Conservation (phyloP, 495 filamentous ascomycete genomes). For the Podospora conica region DNA sequence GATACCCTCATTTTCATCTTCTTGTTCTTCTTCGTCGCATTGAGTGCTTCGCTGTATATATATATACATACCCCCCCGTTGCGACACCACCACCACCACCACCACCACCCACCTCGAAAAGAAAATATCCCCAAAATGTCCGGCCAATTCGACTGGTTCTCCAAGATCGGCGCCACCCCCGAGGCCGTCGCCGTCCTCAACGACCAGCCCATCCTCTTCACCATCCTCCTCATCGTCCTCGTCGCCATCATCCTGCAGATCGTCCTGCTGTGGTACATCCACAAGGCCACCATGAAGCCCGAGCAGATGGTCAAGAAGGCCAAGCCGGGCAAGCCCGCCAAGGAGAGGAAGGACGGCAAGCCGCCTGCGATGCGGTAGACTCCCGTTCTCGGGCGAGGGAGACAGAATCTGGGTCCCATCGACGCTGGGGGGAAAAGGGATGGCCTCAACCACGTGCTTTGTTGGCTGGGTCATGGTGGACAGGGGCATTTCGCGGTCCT, state of each 20-base stretch:
- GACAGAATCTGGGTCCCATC: neutral
- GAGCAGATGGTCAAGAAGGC: constrained; percentile 42
- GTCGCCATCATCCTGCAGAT: constrained; percentile 36
- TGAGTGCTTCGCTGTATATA: neutral
- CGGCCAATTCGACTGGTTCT: constrained; percentile 47
- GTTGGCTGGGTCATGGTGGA: neutral
- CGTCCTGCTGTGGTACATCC: constrained; percentile 45
- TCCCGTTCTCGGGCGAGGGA: neutral
- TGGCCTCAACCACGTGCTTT: neutral
- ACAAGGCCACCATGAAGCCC: constrained; percentile 46
- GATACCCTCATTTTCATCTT: constrained; percentile 8
- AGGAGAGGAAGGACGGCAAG: neutral
- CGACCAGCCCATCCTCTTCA: constrained; percentile 48
- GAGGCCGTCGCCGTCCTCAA: constrained; percentile 46
- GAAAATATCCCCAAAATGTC: constrained; percentile 20
- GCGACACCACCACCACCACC: neutral
- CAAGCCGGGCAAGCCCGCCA: constrained; percentile 22
- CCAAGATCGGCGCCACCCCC: constrained; percentile 42
- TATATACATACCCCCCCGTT: too few relatives aligned
- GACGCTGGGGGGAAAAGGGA: neutral
- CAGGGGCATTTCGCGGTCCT: neutral
- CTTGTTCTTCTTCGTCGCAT: neutral
- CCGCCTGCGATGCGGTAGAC: constrained; percentile 7
- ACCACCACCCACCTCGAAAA: neutral
- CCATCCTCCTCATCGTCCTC: constrained; percentile 42